Evolutionary conservation across 2,329 filamentous ascomycete species (phyloP).

Genomic region (Aspergillus quadrilineatus): DNA sequence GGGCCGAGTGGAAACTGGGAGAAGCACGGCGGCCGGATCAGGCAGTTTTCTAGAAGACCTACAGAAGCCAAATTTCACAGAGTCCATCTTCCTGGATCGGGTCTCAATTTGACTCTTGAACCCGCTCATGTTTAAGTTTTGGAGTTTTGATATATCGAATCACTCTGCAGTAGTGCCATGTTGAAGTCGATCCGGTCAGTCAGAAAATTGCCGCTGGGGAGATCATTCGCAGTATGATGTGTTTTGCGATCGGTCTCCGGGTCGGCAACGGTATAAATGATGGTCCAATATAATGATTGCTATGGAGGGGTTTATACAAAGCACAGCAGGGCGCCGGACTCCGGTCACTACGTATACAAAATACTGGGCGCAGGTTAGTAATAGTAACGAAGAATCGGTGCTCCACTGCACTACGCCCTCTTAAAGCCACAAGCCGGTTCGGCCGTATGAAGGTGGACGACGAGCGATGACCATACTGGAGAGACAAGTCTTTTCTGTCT

Average conservation of each 20-base stretch:
- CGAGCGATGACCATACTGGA: not conserved
- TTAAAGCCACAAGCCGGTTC: not conserved
- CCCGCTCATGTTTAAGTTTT: not conserved
- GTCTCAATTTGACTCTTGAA: not conserved
- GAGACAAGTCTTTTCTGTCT: not conserved
- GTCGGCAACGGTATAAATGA: not conserved
- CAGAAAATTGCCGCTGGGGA: not conserved
- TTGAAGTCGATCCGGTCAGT: not conserved
- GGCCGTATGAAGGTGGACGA: not conserved
- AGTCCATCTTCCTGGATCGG: not conserved
- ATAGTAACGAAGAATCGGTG: not conserved
- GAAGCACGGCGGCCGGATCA: conserved; percentile 1
- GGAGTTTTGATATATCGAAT: not conserved
- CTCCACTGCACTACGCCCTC: conserved; percentile 3
- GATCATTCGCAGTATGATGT: not conserved
- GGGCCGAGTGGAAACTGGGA: conserved; percentile 6
- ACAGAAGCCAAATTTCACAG: not conserved
- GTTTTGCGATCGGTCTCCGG: not conserved
- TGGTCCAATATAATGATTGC: not conserved
- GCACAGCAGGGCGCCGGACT: not conserved
- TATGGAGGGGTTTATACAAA: not conserved
- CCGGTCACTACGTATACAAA: not conserved
- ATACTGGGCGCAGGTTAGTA: not conserved
- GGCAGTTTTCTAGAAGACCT: conserved; percentile 11
- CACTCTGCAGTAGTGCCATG: no score